Evolutionary conservation across 2,329 filamentous ascomycete species (phyloP).

Genomic region (Calonectria fujianensis): DNA sequence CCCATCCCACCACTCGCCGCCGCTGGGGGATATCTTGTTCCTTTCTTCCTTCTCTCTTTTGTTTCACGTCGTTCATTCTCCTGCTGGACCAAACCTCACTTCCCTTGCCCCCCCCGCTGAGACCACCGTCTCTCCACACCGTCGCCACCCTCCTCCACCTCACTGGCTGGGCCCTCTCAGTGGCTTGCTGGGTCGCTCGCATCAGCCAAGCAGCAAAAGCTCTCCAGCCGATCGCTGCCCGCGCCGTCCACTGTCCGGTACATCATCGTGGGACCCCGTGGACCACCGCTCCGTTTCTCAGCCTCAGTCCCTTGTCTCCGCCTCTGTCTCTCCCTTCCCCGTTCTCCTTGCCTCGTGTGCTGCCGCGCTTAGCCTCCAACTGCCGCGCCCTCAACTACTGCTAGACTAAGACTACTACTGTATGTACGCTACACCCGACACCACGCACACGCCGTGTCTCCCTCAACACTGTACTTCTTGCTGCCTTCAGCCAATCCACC

Average conservation of each 20-base stretch:
- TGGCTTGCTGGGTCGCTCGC: slow-evolving; percentile 43
- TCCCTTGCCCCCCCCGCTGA: slow-evolving; percentile 23
- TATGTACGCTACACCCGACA: slow-evolving; percentile 14
- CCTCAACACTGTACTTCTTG: slow-evolving; percentile 30
- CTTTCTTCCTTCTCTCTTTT: slow-evolving; percentile 9
- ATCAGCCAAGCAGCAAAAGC: slow-evolving; percentile 26
- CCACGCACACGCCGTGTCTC: slow-evolving; percentile 20
- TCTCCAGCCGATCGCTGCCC: slow-evolving; percentile 25
- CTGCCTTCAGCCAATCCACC: slow-evolving; percentile 36
- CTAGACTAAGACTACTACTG: slow-evolving; percentile 22
- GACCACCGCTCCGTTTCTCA: slow-evolving; percentile 11
- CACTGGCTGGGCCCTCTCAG: slow-evolving; percentile 35
- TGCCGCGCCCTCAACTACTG: slow-evolving; percentile 28
- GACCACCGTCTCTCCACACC: slow-evolving; percentile 48
- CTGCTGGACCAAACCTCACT: slow-evolving; percentile 20
- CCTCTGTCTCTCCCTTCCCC: slow-evolving; percentile 5
- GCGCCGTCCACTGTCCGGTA: slow-evolving; percentile 24
- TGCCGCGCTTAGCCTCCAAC: slow-evolving; percentile 29
- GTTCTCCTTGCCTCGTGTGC: slow-evolving; percentile 19
- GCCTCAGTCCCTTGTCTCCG: slow-evolving; percentile 1
- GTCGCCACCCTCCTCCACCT: slow-evolving; percentile 35
- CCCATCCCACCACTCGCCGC: slow-evolving; percentile 10
- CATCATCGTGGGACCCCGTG: slow-evolving; percentile 41
- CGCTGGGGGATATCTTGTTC: slow-evolving; percentile 17
- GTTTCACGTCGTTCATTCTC: slow-evolving; percentile 13